Percentiles rank a stretch among this genome's conserved stretches.
Evolutionary conservation across 2,329 filamentous ascomycete genomes (phyloP).

Genomic region (Gnomoniopsis sp.): DNA sequence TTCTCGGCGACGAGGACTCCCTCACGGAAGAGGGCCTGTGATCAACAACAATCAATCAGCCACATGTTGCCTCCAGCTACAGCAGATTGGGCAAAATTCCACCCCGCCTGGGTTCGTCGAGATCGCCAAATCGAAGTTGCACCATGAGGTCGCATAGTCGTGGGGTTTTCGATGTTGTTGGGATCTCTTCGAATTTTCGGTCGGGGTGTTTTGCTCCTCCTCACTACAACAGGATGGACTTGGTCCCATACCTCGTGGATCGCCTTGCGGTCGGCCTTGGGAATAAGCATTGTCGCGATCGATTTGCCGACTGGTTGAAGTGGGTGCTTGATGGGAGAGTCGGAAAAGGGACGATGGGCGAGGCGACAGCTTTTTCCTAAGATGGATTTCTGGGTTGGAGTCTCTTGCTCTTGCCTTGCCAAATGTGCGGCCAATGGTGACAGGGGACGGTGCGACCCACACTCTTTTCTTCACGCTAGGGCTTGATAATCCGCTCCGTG

Average conservation of each 20-base stretch:
- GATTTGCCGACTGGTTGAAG: constrained; percentile 49
- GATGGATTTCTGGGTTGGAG: constrained; percentile 14
- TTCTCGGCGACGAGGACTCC: constrained; percentile 96
- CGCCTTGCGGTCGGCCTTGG: constrained; percentile 99
- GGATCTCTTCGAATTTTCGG: constrained; percentile 9
- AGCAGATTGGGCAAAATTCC: background rate
- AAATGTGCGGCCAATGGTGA: constrained; percentile 18
- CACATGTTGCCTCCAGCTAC: background rate
- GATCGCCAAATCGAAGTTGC: background rate
- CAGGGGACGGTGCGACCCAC: background rate
- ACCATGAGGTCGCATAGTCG: constrained; percentile 1
- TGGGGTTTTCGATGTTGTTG: constrained; percentile 5
- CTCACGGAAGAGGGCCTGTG: constrained; percentile 77
- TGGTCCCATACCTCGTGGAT: constrained; percentile 74
- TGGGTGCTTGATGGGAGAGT: constrained; percentile 41
- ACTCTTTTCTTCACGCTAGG: background rate
- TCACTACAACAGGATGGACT: background rate
- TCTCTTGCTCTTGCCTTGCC: constrained; percentile 2
- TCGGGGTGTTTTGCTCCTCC: background rate
- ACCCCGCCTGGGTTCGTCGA: background rate
- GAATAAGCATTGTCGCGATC: constrained; percentile 82
- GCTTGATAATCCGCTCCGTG: constrained; percentile 5
- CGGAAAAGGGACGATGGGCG: constrained; percentile 17
- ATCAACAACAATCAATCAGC: constrained; percentile 28
- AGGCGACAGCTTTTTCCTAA: constrained; percentile 15